Conservation (phyloP, 2,329 filamentous ascomycete genomes). For the Pestalotiopsis sp. region DNA sequence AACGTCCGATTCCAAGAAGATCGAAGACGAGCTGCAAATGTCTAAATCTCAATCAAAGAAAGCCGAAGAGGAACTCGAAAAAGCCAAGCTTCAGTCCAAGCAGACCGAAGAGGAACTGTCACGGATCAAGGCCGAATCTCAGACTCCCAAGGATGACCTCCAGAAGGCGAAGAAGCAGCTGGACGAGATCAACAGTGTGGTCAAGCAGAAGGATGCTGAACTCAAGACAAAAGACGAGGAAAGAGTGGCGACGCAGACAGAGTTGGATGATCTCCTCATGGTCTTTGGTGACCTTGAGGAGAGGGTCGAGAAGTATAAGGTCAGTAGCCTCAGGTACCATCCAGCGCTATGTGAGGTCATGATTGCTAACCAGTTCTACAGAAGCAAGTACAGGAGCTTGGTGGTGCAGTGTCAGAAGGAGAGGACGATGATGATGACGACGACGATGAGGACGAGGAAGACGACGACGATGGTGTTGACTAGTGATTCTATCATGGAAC, state of each 20-base stretch:
- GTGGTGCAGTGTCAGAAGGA: constrained; percentile 74
- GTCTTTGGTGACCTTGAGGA: constrained; percentile 82
- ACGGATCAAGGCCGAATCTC: background rate
- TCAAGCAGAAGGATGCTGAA: constrained; percentile 29
- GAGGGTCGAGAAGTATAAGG: constrained; percentile 76
- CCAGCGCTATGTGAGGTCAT: background rate
- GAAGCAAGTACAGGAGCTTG: constrained; percentile 65
- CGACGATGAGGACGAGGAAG: constrained; percentile 57
- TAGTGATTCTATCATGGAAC: constrained; percentile 17
- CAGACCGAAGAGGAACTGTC: background rate
- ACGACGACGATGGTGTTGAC: constrained; percentile 42
- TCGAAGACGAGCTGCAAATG: constrained; percentile 23
- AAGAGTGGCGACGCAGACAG: constrained; percentile 66
- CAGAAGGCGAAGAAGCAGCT: constrained; percentile 54
- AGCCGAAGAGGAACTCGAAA: background rate
- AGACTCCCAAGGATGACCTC: constrained; percentile 49
- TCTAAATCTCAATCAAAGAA: constrained; percentile 2
- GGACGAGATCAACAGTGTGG: constrained; percentile 40
- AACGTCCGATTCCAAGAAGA: constrained; percentile 20
- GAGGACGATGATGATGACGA: constrained; percentile 69
- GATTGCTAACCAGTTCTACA: constrained; percentile 31
- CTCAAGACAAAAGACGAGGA: constrained; percentile 59
- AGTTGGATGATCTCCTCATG: constrained; percentile 80
- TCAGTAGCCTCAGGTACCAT: constrained; percentile 37
- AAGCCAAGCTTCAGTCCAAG: background rate